Conservation (phyloP, 2,329 filamentous ascomycete genomes). For the Cladophialophora yegresii region DNA sequence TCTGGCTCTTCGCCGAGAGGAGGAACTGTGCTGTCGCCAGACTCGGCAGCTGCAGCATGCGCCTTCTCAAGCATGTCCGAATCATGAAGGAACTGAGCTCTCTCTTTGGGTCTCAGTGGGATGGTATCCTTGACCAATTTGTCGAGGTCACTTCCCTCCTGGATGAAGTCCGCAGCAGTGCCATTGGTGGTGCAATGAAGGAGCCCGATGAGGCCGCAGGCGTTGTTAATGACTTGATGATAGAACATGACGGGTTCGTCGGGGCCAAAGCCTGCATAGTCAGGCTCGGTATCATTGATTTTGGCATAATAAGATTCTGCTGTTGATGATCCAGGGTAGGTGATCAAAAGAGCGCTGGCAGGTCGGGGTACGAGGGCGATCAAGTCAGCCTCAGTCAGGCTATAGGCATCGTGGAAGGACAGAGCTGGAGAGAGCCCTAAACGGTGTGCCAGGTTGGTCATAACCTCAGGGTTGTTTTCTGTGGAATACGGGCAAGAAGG, state of each 20-base stretch:
- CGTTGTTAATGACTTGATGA: conserved; percentile 60
- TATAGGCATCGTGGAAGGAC: conserved; percentile 58
- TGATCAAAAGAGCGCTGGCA: conserved; percentile 57
- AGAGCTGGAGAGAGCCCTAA: conserved; percentile 53
- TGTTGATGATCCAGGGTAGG: conserved; percentile 45
- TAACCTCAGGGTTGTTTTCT: conserved; percentile 60
- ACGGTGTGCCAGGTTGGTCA: conserved; percentile 53
- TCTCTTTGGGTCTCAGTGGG: conserved; percentile 47
- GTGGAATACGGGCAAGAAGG: neutral
- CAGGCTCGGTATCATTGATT: conserved; percentile 47
- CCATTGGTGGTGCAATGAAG: conserved; percentile 59
- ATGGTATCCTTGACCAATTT: conserved; percentile 49
- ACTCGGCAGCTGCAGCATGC: conserved; percentile 34
- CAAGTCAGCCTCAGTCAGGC: conserved; percentile 53
- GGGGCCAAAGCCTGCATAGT: conserved; percentile 52
- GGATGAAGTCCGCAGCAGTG: conserved; percentile 47
- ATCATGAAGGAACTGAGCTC: conserved; percentile 57
- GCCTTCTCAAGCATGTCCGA: conserved; percentile 40
- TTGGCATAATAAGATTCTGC: conserved; percentile 43
- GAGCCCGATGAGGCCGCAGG: conserved; percentile 61
- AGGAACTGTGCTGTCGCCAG: conserved; percentile 36
- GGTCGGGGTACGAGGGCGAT: conserved; percentile 56
- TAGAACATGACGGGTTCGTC: conserved; percentile 61
- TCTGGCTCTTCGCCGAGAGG: conserved; percentile 33
- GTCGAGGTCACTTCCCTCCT: conserved; percentile 49